Conservation (phyloP, 2,329 filamentous ascomycete genomes). For the Aspergillus sp. region DNA sequence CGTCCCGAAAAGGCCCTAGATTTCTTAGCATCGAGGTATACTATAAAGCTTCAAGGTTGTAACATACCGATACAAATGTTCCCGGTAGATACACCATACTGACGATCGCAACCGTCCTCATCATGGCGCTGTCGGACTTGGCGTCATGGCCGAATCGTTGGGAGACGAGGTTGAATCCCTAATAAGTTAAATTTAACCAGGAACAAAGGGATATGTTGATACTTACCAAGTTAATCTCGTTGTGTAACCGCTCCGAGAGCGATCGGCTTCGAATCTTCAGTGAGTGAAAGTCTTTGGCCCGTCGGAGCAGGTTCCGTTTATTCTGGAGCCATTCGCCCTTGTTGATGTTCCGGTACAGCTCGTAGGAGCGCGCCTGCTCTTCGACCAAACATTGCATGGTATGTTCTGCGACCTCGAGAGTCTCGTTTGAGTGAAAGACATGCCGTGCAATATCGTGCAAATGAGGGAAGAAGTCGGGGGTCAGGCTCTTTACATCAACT, state of each 20-base stretch:
- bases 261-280: slow-evolving; percentile 29
- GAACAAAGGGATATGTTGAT: too few relatives aligned
- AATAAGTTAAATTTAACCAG: neutral
- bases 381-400: slow-evolving; percentile 26
- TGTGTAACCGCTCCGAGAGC: slow-evolving; percentile 32
- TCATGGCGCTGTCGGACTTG: slow-evolving; percentile 29
- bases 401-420: slow-evolving; percentile 34
- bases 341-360: slow-evolving; percentile 7
- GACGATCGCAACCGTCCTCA: slow-evolving; percentile 33
- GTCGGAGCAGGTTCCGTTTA: slow-evolving; percentile 19
- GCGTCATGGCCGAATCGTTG: slow-evolving; percentile 29
- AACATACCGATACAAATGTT: slow-evolving; percentile 33
- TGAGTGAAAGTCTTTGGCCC: slow-evolving; percentile 30
- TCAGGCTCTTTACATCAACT: slow-evolving; percentile 4
- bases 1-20: slow-evolving; percentile 36
- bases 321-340: slow-evolving; percentile 3
- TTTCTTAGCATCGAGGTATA: neutral
- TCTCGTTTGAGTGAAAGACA: slow-evolving; percentile 34
- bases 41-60: neutral
- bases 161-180: slow-evolving; percentile 37
- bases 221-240: slow-evolving; percentile 36
- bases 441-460: slow-evolving; percentile 38
- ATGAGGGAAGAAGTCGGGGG: slow-evolving; percentile 26
- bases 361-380: slow-evolving; percentile 22
- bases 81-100: slow-evolving; percentile 32